These are phyloP conservation scores for Lentinula raphanica DNA, from an alignment of 768 basidiomycete genomes.

Conservation along the genomic window DNA sequence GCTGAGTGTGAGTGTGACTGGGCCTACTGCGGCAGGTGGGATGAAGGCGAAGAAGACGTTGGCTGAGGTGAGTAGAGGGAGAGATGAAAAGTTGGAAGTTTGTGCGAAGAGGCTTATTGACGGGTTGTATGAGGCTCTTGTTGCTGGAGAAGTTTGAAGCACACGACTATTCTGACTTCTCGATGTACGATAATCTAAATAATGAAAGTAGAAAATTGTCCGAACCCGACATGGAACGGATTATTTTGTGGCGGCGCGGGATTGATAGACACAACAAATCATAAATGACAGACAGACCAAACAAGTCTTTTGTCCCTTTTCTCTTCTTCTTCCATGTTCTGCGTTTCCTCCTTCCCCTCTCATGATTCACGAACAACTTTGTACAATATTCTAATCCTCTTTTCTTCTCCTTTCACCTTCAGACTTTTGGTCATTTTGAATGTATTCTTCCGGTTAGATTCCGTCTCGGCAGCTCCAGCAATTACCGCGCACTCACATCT, in stretches of 20 bases:
- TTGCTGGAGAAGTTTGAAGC: not conserved
- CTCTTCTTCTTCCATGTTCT: not conserved
- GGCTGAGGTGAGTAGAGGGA: constrained; percentile 43
- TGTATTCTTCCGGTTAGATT: not conserved
- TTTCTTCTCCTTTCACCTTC: not conserved
- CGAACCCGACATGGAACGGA: not conserved
- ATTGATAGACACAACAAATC: not conserved
- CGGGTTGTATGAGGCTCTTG: constrained; percentile 42
- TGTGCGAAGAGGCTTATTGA: constrained; percentile 48
- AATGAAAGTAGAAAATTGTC: not conserved
- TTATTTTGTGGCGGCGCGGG: not conserved
- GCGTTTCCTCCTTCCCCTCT: not conserved
- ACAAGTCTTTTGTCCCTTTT: not conserved
- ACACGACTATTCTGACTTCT: no score
- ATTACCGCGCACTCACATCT: not conserved
- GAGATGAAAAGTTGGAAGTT: constrained; percentile 53
- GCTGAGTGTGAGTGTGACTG: constrained; percentile 1
- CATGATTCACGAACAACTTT: constrained; percentile 5
- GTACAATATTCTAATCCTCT: constrained; percentile 1
- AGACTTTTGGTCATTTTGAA: not conserved
- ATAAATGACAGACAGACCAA: not conserved
- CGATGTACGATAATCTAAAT: no score
- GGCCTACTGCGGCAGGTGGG: constrained; percentile 1
- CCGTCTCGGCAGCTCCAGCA: constrained; percentile 4
- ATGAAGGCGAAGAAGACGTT: constrained; percentile 43